Percentiles rank a stretch among this genome's conserved stretches.
These are phyloP conservation scores for Malassezia caprae DNA, from an alignment of 1,284 basidiomycete species.

Conservation along the genomic window DNA sequence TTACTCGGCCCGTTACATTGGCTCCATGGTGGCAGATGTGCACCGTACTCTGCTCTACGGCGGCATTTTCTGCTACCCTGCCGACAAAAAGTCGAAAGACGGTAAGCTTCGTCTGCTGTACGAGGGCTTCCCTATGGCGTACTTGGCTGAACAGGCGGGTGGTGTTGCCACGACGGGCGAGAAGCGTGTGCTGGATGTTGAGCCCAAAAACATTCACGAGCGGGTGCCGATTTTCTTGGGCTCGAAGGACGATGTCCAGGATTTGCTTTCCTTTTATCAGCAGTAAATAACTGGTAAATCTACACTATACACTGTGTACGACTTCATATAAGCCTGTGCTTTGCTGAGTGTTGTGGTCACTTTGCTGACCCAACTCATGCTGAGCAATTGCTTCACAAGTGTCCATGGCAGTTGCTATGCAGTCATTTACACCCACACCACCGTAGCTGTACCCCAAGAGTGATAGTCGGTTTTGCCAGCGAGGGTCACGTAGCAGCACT, in stretches of 20 bases:
- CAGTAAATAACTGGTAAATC: conserved; percentile 1
- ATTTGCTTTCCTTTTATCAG: conserved; percentile 49
- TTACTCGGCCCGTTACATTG: conserved; percentile 70
- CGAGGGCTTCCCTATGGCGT: conserved; percentile 99
- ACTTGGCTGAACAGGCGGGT: conserved; percentile 90
- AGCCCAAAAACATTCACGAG: conserved; percentile 80
- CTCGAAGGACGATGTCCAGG: conserved; percentile 83
- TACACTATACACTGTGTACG: background rate
- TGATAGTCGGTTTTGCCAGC: conserved; percentile 57
- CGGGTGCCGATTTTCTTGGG: conserved; percentile 89
- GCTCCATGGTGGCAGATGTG: conserved; percentile 94
- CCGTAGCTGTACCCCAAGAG: conserved; percentile 76
- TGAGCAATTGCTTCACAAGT: conserved; percentile 9
- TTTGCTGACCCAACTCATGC: background rate
- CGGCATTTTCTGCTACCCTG: conserved; percentile 96
- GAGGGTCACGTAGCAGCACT: conserved; percentile 47
- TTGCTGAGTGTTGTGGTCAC: background rate
- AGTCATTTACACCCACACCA: conserved; percentile 83
- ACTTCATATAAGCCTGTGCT: background rate
- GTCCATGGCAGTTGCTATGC: conserved; percentile 52
- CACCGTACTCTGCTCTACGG: conserved; percentile 94
- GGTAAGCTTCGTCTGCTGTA: conserved; percentile 92
- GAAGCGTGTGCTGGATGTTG: conserved; percentile 80
- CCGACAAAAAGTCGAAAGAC: conserved; percentile 91
- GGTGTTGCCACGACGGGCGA: conserved; percentile 90